Base-by-base conservation (phyloP, 768 basidiomycete genomes). In the Favolaschia claudopus region DNA sequence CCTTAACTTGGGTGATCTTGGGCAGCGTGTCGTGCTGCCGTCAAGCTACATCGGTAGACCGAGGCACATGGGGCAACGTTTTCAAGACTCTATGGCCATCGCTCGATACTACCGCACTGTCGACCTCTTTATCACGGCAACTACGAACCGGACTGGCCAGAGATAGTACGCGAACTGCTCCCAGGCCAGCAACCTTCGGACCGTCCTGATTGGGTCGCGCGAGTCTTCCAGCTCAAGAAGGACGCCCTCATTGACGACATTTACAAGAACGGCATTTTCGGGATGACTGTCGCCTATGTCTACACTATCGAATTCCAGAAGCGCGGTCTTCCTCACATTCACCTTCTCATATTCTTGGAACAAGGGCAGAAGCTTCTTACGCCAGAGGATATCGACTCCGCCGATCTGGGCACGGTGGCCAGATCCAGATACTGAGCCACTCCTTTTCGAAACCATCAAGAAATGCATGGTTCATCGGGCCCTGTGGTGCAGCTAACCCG, bases 271-370 rank as follows among this genome's bases (percentile, higher is more conserved):
- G 75, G 75, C 2, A 67, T 81, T 32, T 80, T 83, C 71, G 83
- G 85, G 1, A 17, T 58, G 0, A 49, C 69, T 2, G 76, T 73
- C 13, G 84, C 79, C 0, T 68, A 77, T 42, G 75, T 85, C 0
- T 80, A 83, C 52, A 78, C 77, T 1, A 83, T 85, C 42, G 81
- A n/a, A n/a, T n/a, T n/a, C n/a, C 83, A 85, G 66, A 85, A 85
- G 50, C 67, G 78, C 1, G 83, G 85, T 0, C 75, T 85, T 1
- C 83, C 82, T 31, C 83, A 86, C 55, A 78, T 81, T 60, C 84
- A 85, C 66, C 70, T 79, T 6, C 67, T 83, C 2, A 72, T 85
- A 48, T 79, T 81, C 55, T 64, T 85, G 0, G 53, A 73, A 1
- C 58, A 69, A 0, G 58, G 51, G 0, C 36, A 67, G 27, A 77